phyloP scores from a whole-genome alignment of 2,329 filamentous ascomycete species.

The Penicillium brevicompactum region DNA sequence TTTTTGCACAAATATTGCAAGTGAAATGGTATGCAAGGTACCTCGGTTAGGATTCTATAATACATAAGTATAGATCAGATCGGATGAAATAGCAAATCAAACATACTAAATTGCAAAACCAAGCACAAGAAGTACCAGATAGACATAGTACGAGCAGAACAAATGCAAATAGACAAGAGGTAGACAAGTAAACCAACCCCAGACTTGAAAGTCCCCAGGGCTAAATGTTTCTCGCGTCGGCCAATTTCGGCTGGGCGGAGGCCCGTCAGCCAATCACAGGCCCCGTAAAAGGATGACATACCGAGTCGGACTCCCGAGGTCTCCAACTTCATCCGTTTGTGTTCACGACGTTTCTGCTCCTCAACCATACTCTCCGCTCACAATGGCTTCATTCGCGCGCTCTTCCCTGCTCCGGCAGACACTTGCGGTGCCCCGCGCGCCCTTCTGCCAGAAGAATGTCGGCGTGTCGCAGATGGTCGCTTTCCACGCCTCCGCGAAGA shows the following conservation, averaged over 20 bases:
- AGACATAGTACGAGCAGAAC: not conserved
- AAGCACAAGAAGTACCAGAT: too few relatives aligned
- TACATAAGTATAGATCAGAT: not conserved
- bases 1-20: not conserved
- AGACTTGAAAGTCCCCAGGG: slow-evolving; percentile 14
- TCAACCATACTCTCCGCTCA: slow-evolving; percentile 23
- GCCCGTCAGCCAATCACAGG: slow-evolving; percentile 37
- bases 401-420: slow-evolving; percentile 40
- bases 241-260: slow-evolving; percentile 43
- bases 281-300: slow-evolving; percentile 42
- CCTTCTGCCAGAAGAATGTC: slow-evolving; percentile 38
- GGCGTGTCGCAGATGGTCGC: slow-evolving; percentile 64
- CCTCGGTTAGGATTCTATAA: slow-evolving; percentile 16
- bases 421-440: slow-evolving; percentile 37
- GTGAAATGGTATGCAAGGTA: slow-evolving; percentile 6
- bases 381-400: slow-evolving; percentile 47
- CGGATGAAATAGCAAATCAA: slow-evolving; percentile 1
- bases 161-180: not conserved
- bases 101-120: not conserved
- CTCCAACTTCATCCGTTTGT: slow-evolving; percentile 35
- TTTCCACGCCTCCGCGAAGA: slow-evolving; percentile 82
- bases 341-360: slow-evolving; percentile 17
- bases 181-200: not conserved
- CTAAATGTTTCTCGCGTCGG: slow-evolving; percentile 31
- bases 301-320: slow-evolving; percentile 43